Conservation (phyloP, 345 rosid genomes). For the Eucalyptus urophylla region DNA sequence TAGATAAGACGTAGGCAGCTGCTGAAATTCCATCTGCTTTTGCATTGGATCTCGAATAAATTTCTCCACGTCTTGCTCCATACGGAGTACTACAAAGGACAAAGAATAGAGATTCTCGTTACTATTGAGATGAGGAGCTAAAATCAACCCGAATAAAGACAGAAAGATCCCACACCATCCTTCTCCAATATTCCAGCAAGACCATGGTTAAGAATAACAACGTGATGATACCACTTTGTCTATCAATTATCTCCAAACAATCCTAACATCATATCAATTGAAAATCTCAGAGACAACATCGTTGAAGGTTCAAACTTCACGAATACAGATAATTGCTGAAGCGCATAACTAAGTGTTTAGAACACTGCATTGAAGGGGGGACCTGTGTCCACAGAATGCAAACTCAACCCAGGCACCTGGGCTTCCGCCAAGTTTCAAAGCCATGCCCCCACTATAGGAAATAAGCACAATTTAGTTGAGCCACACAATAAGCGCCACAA, state of each 20-base stretch:
- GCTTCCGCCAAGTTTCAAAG: not conserved
- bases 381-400: not conserved
- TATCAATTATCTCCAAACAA: not conserved
- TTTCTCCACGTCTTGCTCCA: constrained; percentile 78
- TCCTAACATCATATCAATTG: not conserved
- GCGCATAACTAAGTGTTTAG: not conserved
- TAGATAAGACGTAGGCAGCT: constrained; percentile 69
- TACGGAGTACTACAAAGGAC: constrained; percentile 44
- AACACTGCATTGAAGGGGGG: not conserved
- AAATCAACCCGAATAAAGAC: not conserved
- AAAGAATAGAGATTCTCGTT: not conserved
- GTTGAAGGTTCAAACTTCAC: not conserved
- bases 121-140: not conserved
- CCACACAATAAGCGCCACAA: not conserved
- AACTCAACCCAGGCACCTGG: not conserved
- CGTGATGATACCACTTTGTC: not conserved
- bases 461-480: not conserved
- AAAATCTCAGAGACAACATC: not conserved
- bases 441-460: not conserved
- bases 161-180: not conserved
- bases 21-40: constrained; percentile 68
- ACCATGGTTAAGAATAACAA: not conserved
- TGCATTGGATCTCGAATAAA: constrained; percentile 47
- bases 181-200: not conserved
- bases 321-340: not conserved